Evolutionary conservation across 495 filamentous ascomycete species (phyloP).

Genomic region (Aspergillus mulundensis): DNA sequence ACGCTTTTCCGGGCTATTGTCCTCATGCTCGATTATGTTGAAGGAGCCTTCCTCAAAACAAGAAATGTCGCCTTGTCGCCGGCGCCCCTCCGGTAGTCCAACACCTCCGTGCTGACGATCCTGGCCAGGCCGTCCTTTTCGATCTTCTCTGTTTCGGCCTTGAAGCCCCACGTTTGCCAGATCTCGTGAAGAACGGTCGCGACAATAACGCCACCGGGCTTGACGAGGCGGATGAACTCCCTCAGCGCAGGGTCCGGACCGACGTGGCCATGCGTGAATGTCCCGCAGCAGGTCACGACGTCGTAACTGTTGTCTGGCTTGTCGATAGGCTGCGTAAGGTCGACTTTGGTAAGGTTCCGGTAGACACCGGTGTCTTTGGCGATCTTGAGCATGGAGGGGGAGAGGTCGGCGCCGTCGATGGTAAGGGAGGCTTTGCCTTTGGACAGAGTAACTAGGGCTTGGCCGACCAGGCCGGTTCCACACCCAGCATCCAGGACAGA

Average conservation of each 20-base stretch:
- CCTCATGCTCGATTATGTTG: no score
- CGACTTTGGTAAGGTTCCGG: constrained; percentile 30
- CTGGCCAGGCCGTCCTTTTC: constrained; percentile 24
- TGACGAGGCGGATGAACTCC: constrained; percentile 39
- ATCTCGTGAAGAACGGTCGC: constrained; percentile 42
- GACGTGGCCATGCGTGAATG: constrained; percentile 46
- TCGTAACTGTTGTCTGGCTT: constrained; percentile 35
- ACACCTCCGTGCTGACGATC: constrained; percentile 31
- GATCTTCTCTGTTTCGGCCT: constrained; percentile 35
- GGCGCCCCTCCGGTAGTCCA: constrained; percentile 35
- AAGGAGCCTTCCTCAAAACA: constrained; percentile 28
- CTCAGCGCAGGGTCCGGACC: constrained; percentile 38
- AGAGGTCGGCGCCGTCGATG: constrained; percentile 44
- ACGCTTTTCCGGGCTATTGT: no score
- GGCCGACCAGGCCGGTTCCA: constrained; percentile 42
- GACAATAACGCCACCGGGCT: constrained; percentile 35
- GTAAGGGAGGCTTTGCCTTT: constrained; percentile 17
- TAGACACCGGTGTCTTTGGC: constrained; percentile 40
- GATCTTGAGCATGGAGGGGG: constrained; percentile 38
- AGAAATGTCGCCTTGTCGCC: constrained; percentile 37
- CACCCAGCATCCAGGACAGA: constrained; percentile 46
- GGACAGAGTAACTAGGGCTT: constrained; percentile 25
- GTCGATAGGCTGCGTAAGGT: constrained; percentile 33
- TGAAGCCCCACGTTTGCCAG: constrained; percentile 35
- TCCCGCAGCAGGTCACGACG: constrained; percentile 42